A percentile compares a stretch with the other conserved stretches of the same genome.
phyloP scores from a whole-genome alignment of 2,329 filamentous ascomycete species.

The Raffaelea deltoideospora region DNA sequence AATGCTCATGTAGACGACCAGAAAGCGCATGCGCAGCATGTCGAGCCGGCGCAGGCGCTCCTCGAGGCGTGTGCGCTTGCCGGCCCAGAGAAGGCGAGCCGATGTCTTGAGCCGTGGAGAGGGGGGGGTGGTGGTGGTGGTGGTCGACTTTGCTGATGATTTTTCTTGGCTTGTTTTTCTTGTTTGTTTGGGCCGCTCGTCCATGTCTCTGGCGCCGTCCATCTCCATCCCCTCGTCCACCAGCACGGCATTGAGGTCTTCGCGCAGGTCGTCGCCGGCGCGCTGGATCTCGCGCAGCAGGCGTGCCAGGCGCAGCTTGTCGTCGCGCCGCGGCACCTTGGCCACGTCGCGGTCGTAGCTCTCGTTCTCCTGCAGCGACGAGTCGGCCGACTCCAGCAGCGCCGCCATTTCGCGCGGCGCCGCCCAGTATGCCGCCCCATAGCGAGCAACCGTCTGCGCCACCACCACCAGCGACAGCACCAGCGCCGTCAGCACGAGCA shows the following conservation, averaged over 20 bases:
- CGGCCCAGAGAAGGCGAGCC: slow-evolving; percentile 43
- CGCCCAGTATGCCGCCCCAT: slow-evolving; percentile 38
- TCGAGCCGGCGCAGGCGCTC: slow-evolving; percentile 44
- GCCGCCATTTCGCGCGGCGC: slow-evolving; percentile 42
- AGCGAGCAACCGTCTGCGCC: slow-evolving; percentile 33
- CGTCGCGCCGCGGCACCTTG: slow-evolving; percentile 41
- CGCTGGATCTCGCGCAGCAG: slow-evolving; percentile 48
- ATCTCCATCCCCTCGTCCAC: slow-evolving; percentile 30
- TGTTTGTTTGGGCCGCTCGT: no score
- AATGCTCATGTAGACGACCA: slow-evolving; percentile 49
- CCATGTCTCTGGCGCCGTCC: no score
- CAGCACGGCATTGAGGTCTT: slow-evolving; percentile 39
- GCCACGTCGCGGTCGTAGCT: slow-evolving; percentile 45
- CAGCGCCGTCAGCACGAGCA: slow-evolving; percentile 43
- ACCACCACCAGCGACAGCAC: slow-evolving; percentile 39
- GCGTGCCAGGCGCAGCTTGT: slow-evolving; percentile 43
- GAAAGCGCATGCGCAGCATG: slow-evolving; percentile 47
- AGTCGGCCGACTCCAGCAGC: slow-evolving; percentile 45
- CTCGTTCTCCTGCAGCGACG: slow-evolving; percentile 48
- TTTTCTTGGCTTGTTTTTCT: no score
- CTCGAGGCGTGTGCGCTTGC: slow-evolving; percentile 36
- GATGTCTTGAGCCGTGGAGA: slow-evolving; percentile 23
- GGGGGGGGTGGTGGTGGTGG: background rate
- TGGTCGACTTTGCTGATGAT: no score
- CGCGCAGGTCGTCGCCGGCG: slow-evolving; percentile 43